Conservation (phyloP, 371 early-diverging fungal species). For the Mortierella sp. region DNA sequence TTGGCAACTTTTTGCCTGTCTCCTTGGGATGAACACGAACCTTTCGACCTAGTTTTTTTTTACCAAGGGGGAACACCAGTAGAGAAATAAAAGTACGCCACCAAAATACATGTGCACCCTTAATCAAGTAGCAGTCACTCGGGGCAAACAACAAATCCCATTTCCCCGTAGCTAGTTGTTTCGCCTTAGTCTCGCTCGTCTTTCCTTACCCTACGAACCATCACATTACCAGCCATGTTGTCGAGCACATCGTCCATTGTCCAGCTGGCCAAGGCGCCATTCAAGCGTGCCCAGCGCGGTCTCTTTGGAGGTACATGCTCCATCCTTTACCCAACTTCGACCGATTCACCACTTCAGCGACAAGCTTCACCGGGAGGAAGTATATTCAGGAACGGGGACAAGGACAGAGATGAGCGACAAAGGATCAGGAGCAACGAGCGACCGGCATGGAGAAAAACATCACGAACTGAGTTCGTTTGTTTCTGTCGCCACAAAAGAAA, state of each 20-base stretch:
- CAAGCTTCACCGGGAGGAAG: background rate
- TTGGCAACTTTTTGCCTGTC: constrained; percentile 88
- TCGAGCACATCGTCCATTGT: constrained; percentile 51
- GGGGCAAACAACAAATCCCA: constrained; percentile 1
- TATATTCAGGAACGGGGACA: constrained; percentile 7
- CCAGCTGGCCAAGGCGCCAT: constrained; percentile 70
- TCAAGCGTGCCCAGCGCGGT: constrained; percentile 77
- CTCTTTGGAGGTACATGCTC: constrained; percentile 74
- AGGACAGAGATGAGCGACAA: background rate
- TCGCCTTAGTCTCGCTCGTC: background rate
- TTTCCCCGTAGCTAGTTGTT: background rate
- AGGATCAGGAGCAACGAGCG: background rate
- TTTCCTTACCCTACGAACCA: constrained; percentile 4
- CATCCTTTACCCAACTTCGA: background rate
- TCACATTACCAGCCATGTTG: constrained; percentile 28
- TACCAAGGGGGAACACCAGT: background rate
- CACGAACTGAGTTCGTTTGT: background rate
- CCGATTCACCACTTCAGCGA: background rate
- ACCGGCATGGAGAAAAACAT: background rate
- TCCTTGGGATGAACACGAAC: constrained; percentile 27
- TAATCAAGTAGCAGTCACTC: constrained; percentile 14
- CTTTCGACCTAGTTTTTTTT: too few species aligned
- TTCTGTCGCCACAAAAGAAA: background rate
- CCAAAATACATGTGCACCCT: background rate
- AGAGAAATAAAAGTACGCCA: constrained; percentile 4